Conservation (phyloP, 2,329 filamentous ascomycete genomes). For the Xylariaceae sp. region DNA sequence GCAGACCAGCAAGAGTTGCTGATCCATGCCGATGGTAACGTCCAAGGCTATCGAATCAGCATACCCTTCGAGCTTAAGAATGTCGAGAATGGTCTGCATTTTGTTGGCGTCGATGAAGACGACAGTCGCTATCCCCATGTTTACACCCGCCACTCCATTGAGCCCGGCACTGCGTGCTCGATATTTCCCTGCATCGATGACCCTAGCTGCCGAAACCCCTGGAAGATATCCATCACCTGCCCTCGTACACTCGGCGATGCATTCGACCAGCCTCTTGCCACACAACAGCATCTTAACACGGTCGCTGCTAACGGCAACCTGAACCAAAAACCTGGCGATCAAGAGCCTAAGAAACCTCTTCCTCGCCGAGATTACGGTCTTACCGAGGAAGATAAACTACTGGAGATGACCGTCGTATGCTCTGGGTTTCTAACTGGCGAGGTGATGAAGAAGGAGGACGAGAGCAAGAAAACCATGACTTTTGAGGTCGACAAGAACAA, state of each 20-base stretch:
- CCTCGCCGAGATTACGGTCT: conserved; percentile 36
- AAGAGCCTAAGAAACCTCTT: conserved; percentile 29
- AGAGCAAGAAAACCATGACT: conserved; percentile 80
- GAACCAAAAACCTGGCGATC: conserved; percentile 34
- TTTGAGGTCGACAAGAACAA: conserved; percentile 75
- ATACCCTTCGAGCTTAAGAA: conserved; percentile 75
- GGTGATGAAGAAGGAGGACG: conserved; percentile 68
- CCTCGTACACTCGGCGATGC: conserved; percentile 83
- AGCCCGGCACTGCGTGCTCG: conserved; percentile 74
- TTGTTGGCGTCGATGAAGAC: conserved; percentile 76
- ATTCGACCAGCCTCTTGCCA: conserved; percentile 46
- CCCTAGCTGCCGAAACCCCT: conserved; percentile 72
- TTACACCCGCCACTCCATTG: conserved; percentile 78
- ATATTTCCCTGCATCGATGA: conserved; percentile 95
- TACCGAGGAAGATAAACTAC: conserved; percentile 74
- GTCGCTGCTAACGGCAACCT: conserved; percentile 23
- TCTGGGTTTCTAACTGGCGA: conserved; percentile 88
- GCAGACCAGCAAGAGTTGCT: conserved; percentile 38
- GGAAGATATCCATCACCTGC: conserved; percentile 84
- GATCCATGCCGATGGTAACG: conserved; percentile 26
- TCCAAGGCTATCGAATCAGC: conserved; percentile 46
- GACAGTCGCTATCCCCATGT: conserved; percentile 86
- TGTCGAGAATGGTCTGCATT: conserved; percentile 84
- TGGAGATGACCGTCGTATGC: conserved; percentile 88
- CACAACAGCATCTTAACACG: conserved; percentile 32